Base-by-base conservation (phyloP, 2,329 filamentous ascomycete species). In the Penicillium sp. region DNA sequence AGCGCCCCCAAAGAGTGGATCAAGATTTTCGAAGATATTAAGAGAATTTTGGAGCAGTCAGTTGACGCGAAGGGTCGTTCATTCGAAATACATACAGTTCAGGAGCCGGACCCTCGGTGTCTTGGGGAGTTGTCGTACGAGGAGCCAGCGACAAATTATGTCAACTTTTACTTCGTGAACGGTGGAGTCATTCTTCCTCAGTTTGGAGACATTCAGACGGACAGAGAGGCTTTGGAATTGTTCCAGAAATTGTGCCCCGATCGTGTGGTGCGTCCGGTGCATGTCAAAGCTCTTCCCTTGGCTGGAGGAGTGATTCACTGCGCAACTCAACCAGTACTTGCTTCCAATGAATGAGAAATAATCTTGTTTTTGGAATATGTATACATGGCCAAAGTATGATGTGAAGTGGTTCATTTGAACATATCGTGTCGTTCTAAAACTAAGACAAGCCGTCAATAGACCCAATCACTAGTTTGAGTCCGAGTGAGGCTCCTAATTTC, bases 81-180 rank as follows among this genome's bases (percentile, higher is more conserved):
- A 10, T 54, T 70, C 9, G 56, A 61, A 38, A 44, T 69, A 10
- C 53, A 65, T 34, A 50, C 42, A 4, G 45, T 67, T 13, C 60
- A 64, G 3, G 67, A 70, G 53, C 67, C 67, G 7, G 55, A 58
- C 13, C 58, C 60, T 5, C 40, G 36, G 10, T 5, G 22, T 14
- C 18, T 61, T 13, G 50, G 55, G 18, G 5, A 29, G 6, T 22
- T 42, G 41, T 29, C 47, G 0, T 54, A 61, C 18, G 55, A 59
- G 14, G 55, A 66, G 6, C 63, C 67, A 8, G 55, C 58, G 5
- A 61, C 60, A 1, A 63, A 64, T 13, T 69, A 69, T 53, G 66
- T 65, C 22, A 70, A 70, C 43, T 70, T 64, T 27, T 64, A 64
- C 27, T 62, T 70, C 18, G 64, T 66, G n/a, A 70, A 70, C 50